Evolutionary conservation across 352 stramenopile species (phyloP).

Genomic region (Phytophthora sansomeana): DNA sequence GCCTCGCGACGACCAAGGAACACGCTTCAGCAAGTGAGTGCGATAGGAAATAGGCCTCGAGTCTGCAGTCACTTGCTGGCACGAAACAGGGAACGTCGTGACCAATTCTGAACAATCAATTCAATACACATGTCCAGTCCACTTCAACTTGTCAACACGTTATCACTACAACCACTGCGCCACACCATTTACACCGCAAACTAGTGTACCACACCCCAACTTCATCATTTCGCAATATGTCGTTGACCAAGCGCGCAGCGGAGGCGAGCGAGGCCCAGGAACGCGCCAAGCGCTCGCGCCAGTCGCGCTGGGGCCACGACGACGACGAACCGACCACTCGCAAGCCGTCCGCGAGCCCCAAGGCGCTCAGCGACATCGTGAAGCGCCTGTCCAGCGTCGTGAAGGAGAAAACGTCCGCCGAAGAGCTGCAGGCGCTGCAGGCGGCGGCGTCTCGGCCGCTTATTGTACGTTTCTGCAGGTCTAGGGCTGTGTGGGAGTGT

Average conservation of each 20-base stretch:
- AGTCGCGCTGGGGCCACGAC: slow-evolving; percentile 48
- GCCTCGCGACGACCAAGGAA: slow-evolving; percentile 9
- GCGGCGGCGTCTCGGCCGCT: slow-evolving; percentile 28
- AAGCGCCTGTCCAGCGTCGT: slow-evolving; percentile 71
- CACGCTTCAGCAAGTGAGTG: slow-evolving; percentile 7
- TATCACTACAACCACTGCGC: too few relatives aligned
- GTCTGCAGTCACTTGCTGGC: slow-evolving; percentile 16
- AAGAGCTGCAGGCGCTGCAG: slow-evolving; percentile 47
- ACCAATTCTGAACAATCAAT: slow-evolving; percentile 21
- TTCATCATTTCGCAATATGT: slow-evolving; percentile 5
- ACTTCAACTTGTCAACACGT: too few relatives aligned
- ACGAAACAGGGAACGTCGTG: not conserved
- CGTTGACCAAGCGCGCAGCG: slow-evolving; percentile 32
- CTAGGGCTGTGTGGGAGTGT: slow-evolving; percentile 3
- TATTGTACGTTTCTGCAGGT: slow-evolving; percentile 34
- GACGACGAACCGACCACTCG: slow-evolving; percentile 1
- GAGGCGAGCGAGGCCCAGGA: slow-evolving; percentile 21
- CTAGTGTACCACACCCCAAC: too few relatives aligned
- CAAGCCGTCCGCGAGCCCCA: slow-evolving; percentile 24
- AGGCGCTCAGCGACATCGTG: slow-evolving; percentile 65
- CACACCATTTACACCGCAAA: not conserved
- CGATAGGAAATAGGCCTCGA: slow-evolving; percentile 25
- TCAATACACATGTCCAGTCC: slow-evolving; percentile 13
- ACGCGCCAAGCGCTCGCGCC: slow-evolving; percentile 43
- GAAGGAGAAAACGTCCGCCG: slow-evolving; percentile 61